phyloP scores from a whole-genome alignment of 208 protist genomes.

The Vickermania ingenoplastis region DNA sequence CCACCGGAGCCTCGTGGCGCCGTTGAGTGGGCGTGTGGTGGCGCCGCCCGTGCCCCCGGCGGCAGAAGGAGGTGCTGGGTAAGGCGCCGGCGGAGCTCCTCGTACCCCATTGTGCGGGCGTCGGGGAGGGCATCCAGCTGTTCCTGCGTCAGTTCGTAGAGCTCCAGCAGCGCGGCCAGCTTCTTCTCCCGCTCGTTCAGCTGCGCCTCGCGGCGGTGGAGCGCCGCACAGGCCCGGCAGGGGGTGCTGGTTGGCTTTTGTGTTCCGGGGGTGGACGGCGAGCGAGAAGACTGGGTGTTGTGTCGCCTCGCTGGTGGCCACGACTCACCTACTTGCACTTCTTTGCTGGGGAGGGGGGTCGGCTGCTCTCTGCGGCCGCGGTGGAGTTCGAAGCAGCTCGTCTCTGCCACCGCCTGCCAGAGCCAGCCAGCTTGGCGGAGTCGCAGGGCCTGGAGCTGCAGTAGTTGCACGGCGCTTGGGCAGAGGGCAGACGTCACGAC shows the following conservation, averaged over 20 bases:
- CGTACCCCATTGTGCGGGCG: neutral
- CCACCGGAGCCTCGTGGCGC: too few species aligned
- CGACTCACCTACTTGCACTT: too few species aligned
- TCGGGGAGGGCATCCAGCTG: conserved; percentile 47
- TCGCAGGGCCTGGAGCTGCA: conserved; percentile 63
- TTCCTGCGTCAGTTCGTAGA: conserved; percentile 80
- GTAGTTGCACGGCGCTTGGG: conserved; percentile 34
- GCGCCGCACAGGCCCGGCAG: neutral
- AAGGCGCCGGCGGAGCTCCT: neutral
- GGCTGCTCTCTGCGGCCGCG: too few species aligned
- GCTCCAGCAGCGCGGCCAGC: conserved; percentile 40
- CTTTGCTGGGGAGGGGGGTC: too few species aligned
- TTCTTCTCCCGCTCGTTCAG: conserved; percentile 57
- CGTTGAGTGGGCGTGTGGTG: too few species aligned
- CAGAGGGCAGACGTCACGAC: conserved; percentile 1
- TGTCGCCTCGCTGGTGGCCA: neutral
- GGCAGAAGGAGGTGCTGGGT: neutral
- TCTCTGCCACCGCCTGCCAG: conserved; percentile 37
- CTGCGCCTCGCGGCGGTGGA: conserved; percentile 12
- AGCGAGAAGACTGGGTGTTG: conserved; percentile 1
- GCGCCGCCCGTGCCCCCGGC: too few species aligned
- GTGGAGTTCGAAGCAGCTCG: conserved; percentile 18
- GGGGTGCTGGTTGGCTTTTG: conserved; percentile 1
- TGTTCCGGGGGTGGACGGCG: neutral
- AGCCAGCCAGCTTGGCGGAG: conserved; percentile 54